Conservation (phyloP, 2,329 filamentous ascomycete genomes). For the Diaporthe ilicicola region DNA sequence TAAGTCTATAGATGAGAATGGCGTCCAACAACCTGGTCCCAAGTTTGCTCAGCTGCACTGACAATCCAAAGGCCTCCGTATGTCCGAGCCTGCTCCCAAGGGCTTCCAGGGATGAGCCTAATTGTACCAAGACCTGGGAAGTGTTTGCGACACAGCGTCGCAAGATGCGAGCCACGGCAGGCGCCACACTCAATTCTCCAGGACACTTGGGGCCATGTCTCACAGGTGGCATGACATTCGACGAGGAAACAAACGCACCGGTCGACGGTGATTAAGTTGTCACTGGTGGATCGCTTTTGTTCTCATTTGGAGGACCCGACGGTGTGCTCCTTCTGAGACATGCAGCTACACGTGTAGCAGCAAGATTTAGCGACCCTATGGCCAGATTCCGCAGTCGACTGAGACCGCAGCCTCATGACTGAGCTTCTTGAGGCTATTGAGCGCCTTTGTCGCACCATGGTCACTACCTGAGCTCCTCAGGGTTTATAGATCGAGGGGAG, state of each 20-base stretch:
- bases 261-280: constrained; percentile 19
- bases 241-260: neutral
- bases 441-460: neutral
- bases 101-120: neutral
- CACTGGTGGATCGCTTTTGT: constrained; percentile 7
- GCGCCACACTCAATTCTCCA: constrained; percentile 29
- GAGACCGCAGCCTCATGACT: constrained; percentile 16
- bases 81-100: neutral
- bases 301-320: constrained; percentile 26
- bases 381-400: constrained; percentile 30
- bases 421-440: constrained; percentile 23
- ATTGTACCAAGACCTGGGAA: constrained; percentile 1
- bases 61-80: neutral
- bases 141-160: constrained; percentile 21
- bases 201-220: constrained; percentile 21
- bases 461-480: neutral
- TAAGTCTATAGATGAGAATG: neutral
- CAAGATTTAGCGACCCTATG: constrained; percentile 29
- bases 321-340: constrained; percentile 31
- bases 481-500: neutral
- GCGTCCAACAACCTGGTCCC: neutral
- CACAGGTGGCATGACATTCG: constrained; percentile 13
- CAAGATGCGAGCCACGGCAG: constrained; percentile 24
- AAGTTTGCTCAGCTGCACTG: neutral
- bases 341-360: constrained; percentile 33